Evolutionary conservation across 352 stramenopile genomes (phyloP).

Genomic region (Plasmopara muralis): DNA sequence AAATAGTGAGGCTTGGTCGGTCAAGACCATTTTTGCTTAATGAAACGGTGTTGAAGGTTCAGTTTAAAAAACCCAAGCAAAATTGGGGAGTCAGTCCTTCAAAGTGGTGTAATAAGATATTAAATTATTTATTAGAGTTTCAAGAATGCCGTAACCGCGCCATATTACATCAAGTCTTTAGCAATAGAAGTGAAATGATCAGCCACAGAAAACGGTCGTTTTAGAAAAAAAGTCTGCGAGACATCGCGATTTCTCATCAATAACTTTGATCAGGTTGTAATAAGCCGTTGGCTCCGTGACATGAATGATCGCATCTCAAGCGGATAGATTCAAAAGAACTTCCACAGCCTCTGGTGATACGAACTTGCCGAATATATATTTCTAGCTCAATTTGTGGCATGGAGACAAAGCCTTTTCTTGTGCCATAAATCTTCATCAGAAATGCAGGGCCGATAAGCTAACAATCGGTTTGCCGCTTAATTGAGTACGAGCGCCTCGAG

Average conservation of each 20-base stretch:
- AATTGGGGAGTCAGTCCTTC: conserved; percentile 1
- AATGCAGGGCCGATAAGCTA: neutral
- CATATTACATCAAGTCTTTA: neutral
- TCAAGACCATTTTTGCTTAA: neutral
- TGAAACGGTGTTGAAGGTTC: no score
- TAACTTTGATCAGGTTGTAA: conserved; percentile 5
- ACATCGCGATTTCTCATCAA: conserved; percentile 1
- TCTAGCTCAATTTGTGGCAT: neutral
- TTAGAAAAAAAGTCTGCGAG: neutral
- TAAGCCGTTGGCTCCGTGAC: conserved; percentile 6
- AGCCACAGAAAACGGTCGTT: neutral
- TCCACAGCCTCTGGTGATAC: neutral
- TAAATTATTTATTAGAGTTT: conserved; percentile 1
- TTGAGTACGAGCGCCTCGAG: neutral
- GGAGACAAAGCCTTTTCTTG: neutral
- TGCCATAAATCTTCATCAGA: neutral
- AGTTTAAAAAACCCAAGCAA: neutral
- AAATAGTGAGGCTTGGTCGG: neutral
- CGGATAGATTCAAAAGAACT: neutral
- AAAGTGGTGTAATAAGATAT: neutral
- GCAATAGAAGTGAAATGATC: neutral
- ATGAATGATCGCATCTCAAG: conserved; percentile 1
- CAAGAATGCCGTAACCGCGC: neutral
- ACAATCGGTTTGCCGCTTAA: neutral
- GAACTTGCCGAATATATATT: neutral